phyloP scores from a whole-genome alignment of 1,139 yeast genomes.

The Pichia sp. region DNA sequence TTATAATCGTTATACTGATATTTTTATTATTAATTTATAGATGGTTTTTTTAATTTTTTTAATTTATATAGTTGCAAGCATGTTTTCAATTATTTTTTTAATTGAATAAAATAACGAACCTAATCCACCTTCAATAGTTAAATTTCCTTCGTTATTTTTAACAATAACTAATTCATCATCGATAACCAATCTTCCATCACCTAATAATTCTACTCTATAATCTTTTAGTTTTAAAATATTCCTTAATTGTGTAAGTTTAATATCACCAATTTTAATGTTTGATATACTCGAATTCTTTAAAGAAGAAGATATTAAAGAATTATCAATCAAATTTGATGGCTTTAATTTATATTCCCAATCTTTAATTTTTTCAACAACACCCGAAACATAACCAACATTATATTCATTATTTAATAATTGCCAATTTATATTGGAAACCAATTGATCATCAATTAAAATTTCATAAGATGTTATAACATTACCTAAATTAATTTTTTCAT shows the following conservation, averaged over 20 bases:
- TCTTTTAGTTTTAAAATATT: slow-evolving; percentile 52
- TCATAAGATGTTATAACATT: slow-evolving; percentile 63
- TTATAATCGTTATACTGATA: slow-evolving; percentile 65
- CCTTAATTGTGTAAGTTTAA: slow-evolving; percentile 75
- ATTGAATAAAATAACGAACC: slow-evolving; percentile 76
- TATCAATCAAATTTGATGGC: not conserved
- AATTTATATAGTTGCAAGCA: slow-evolving; percentile 66
- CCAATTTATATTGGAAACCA: slow-evolving; percentile 69
- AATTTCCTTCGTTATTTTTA: slow-evolving; percentile 75
- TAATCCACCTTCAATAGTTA: slow-evolving; percentile 70
- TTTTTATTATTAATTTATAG: slow-evolving; percentile 81
- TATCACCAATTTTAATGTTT: slow-evolving; percentile 78
- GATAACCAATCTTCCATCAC: slow-evolving; percentile 88
- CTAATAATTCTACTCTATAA: slow-evolving; percentile 78
- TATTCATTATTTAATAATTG: slow-evolving; percentile 77
- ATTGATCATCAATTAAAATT: slow-evolving; percentile 60
- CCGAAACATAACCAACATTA: slow-evolving; percentile 76
- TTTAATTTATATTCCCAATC: slow-evolving; percentile 20
- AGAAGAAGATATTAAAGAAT: too few species aligned
- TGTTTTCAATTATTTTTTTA: slow-evolving; percentile 64
- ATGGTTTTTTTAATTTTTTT: slow-evolving; percentile 45
- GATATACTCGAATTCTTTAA: slow-evolving; percentile 2
- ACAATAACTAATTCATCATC: slow-evolving; percentile 71
- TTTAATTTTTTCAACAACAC: slow-evolving; percentile 37
- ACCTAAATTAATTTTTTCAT: slow-evolving; percentile 47